A percentile compares a stretch with the other conserved stretches of the same genome.
Conservation (phyloP, 352 stramenopile genomes). For the Phytophthora agathidicida region DNA sequence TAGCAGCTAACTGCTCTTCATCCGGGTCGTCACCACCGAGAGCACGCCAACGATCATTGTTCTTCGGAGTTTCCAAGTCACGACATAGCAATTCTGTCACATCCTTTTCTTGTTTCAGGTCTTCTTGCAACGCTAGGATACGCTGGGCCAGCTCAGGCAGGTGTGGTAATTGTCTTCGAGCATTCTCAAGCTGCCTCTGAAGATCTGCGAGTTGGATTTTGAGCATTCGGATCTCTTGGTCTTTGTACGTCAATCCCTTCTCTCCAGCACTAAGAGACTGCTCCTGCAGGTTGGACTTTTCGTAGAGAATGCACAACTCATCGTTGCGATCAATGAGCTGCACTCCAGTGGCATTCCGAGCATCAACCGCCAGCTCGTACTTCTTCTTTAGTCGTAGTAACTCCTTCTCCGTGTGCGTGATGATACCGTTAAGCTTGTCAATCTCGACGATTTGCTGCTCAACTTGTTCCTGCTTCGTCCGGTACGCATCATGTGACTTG, state of each 20-base stretch:
- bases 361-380: slow-evolving; percentile 90
- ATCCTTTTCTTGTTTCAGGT: slow-evolving; percentile 86
- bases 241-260: slow-evolving; percentile 76
- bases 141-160: slow-evolving; percentile 82
- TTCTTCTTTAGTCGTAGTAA: slow-evolving; percentile 93
- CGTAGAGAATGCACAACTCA: slow-evolving; percentile 95
- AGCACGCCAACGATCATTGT: slow-evolving; percentile 86
- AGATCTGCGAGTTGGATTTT: slow-evolving; percentile 86
- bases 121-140: slow-evolving; percentile 80
- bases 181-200: slow-evolving; percentile 83
- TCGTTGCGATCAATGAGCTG: slow-evolving; percentile 96
- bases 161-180: slow-evolving; percentile 72
- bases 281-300: slow-evolving; percentile 92
- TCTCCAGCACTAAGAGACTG: slow-evolving; percentile 84
- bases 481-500: slow-evolving; percentile 90
- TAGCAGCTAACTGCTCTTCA: slow-evolving; percentile 85
- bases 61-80: slow-evolving; percentile 92
- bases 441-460: slow-evolving; percentile 96
- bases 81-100: slow-evolving; percentile 90
- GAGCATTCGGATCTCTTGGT: slow-evolving; percentile 81
- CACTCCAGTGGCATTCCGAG: slow-evolving; percentile 88
- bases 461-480: slow-evolving; percentile 90
- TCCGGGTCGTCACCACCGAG: slow-evolving; percentile 91
- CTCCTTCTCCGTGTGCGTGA: slow-evolving; percentile 91
- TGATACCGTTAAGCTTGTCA: slow-evolving; percentile 95